Base-by-base conservation (phyloP, 2,329 filamentous ascomycete genomes). In the Aspergillus quadricinctus region DNA sequence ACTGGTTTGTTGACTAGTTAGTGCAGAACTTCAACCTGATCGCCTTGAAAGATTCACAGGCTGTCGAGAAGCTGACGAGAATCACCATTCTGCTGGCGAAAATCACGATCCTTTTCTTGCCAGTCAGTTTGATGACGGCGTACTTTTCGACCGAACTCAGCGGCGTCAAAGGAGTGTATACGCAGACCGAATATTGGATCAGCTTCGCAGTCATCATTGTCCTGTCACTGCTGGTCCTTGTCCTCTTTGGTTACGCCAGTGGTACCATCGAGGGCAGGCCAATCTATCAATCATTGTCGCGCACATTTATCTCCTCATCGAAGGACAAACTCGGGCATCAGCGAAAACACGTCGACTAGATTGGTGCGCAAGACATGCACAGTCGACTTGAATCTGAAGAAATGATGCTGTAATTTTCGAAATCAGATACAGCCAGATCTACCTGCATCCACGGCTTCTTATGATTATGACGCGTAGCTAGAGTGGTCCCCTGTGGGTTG, bases 21-120 rank as follows among this genome's bases (percentile, higher is more conserved):
- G 52, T 40, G 27, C 57, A 89, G 86, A 90, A 90, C 69, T 91
- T 91, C 78, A 90, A 88, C 69, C 80, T 92, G 61, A 89, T 88
- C 56, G 84, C 88, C 19, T 84, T 90, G 66, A 90, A 88, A 68
- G 87, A 91, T 70, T 89, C 87, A 0, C 82, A 85, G 61, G 83
- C 85, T 3, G 88, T 90, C 10, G 88, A 89, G 57, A 81, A 86
- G 21, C 79, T 92, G 21, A 90, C 88, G 0, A 79, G 88, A 56
- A 86, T 88, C 60, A 89, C 88, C 3, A 84, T 90, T 4, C 75
- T 92, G 4, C 78, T 92, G 10, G 88, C 87, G 49, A 91, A 92
- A 69, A 83, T 88, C 5, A 89, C 86, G 11, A 88, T 91, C 43
- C 77, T 91, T 52, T 92, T 92, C 74, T 78, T 91, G 54, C 88